phyloP scores from a whole-genome alignment of 176 grass and related monocot genomes.

The Saccharum officinarum region DNA sequence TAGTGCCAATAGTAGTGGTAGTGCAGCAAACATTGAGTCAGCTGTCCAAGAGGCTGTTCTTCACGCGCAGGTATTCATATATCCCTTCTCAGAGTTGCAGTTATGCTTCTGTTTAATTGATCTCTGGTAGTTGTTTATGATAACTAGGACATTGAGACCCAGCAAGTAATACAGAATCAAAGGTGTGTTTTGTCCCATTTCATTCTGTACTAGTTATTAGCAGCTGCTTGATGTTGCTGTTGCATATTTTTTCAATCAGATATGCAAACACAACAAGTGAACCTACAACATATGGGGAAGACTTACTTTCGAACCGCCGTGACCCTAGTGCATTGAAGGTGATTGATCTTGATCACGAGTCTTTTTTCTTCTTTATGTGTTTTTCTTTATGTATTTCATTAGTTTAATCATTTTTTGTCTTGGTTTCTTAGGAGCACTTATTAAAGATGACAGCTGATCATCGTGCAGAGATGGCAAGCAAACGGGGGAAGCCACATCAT shows the following conservation, averaged over 20 bases:
- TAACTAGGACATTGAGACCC: conserved; percentile 84
- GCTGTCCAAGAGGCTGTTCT: conserved; percentile 78
- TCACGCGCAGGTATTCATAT: conserved; percentile 71
- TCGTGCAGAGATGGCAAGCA: conserved; percentile 83
- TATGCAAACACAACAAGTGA: conserved; percentile 51
- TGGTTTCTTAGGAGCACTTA: conserved; percentile 72
- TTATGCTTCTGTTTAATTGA: too few relatives aligned
- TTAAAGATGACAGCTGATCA: conserved; percentile 81
- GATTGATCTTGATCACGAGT: background rate
- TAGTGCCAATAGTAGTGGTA: background rate
- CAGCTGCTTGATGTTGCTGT: conserved; percentile 19
- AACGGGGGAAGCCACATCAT: conserved; percentile 73
- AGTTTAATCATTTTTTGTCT: background rate
- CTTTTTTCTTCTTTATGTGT: background rate
- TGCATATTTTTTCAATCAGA: conserved; percentile 49
- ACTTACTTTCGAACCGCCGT: conserved; percentile 67
- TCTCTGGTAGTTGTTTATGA: conserved; percentile 23
- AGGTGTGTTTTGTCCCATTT: conserved; percentile 52
- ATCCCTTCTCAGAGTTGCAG: too few relatives aligned
- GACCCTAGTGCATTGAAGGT: conserved; percentile 88
- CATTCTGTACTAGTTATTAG: conserved; percentile 13
- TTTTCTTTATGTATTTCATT: conserved; percentile 15
- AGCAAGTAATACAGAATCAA: conserved; percentile 86
- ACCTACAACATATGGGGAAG: conserved; percentile 44
- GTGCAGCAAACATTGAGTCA: conserved; percentile 56